Evolutionary conservation across 192 early-diverging fungal genomes (phyloP).

Genomic region (Backusella westeae): DNA sequence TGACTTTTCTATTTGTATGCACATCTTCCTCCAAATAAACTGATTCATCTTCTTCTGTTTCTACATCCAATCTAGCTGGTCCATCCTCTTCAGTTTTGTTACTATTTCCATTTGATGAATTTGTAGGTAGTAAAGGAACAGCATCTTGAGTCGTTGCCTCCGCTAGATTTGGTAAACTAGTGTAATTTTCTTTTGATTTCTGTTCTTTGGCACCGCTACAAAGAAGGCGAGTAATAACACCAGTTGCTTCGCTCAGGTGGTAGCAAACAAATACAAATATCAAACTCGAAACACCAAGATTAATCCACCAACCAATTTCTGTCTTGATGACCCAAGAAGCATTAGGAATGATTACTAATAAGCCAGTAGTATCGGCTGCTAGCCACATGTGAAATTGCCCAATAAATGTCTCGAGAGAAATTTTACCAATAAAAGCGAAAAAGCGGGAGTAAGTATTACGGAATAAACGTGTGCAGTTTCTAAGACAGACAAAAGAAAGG

Average conservation of each 20-base stretch:
- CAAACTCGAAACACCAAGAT: conserved; percentile 42
- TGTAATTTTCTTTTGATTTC: conserved; percentile 4
- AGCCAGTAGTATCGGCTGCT: conserved; percentile 69
- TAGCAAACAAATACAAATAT: conserved; percentile 53
- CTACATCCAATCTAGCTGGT: not conserved
- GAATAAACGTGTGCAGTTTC: conserved; percentile 57
- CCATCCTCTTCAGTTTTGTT: not conserved
- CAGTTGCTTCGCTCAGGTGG: conserved; percentile 46
- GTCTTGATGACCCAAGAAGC: conserved; percentile 37
- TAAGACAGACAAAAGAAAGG: conserved; percentile 61
- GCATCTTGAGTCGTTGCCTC: conserved; percentile 8
- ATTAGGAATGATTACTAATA: conserved; percentile 56
- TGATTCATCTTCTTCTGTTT: not conserved
- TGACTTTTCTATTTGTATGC: conserved; percentile 5
- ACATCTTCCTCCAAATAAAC: conserved; percentile 6
- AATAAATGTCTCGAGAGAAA: conserved; percentile 75
- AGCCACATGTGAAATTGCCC: conserved; percentile 80
- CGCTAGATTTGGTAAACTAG: not conserved
- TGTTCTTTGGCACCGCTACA: conserved; percentile 15
- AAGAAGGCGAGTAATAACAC: conserved; percentile 25
- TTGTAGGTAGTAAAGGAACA: conserved; percentile 18
- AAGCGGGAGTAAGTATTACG: conserved; percentile 53
- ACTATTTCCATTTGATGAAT: not conserved
- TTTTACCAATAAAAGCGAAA: conserved; percentile 58
- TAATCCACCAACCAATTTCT: conserved; percentile 46